These are phyloP conservation scores for Elaeis oleifera DNA, from an alignment of 202 grass and related monocot genomes.

Conservation along the genomic window DNA sequence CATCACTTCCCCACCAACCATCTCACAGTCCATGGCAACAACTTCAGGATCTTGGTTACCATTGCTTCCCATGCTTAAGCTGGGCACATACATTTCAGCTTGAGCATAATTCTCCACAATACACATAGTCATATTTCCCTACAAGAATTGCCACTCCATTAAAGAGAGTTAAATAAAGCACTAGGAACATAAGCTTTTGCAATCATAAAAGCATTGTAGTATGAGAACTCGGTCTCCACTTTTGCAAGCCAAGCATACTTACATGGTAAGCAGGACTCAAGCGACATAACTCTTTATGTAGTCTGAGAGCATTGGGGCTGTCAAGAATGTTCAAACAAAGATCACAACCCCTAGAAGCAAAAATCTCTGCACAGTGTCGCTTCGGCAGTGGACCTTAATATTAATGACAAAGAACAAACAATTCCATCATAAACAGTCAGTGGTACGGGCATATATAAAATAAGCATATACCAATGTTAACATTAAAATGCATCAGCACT, in stretches of 20 bases:
- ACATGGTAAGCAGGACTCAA: constrained; percentile 8
- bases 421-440: too few species aligned
- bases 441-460: too few species aligned
- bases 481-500: not conserved
- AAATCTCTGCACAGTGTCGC: constrained; percentile 20
- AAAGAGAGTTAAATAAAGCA: too few species aligned
- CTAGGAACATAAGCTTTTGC: too few species aligned
- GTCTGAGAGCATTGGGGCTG: not conserved
- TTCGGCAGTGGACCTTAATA: constrained; percentile 18
- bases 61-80: constrained; percentile 3
- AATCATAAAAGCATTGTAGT: too few species aligned
- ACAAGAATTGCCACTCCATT: too few species aligned
- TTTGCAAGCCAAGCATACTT: not conserved
- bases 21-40: constrained; percentile 26
- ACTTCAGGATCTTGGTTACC: not conserved
- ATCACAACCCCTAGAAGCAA: constrained; percentile 15
- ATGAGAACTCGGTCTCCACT: too few species aligned
- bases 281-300: constrained; percentile 15
- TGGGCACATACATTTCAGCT: not conserved
- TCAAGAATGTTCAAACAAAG: constrained; percentile 15
- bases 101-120: constrained; percentile 6
- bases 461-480: not conserved
- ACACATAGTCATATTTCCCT: not conserved
- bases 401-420: not conserved
- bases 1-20: constrained; percentile 22